Evolutionary conservation across 1,284 basidiomycete species (phyloP).

Genomic region (Gomphus sp.): DNA sequence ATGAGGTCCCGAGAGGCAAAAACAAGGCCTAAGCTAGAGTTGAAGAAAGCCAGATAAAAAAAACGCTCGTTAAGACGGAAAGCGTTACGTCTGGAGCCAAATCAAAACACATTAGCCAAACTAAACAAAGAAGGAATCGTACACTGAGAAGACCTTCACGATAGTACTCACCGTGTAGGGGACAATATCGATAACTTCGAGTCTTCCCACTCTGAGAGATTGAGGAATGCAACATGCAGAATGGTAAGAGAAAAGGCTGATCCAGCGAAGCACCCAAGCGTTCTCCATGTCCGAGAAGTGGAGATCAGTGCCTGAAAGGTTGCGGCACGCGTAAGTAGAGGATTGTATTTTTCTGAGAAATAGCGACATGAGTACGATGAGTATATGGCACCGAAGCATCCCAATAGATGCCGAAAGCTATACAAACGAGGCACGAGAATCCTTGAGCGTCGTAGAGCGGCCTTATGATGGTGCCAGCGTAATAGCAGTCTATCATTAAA

Average conservation of each 20-base stretch:
- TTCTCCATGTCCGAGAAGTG: neutral
- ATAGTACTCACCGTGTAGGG: slow-evolving; percentile 45
- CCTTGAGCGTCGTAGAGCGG: neutral
- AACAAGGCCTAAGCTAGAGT: slow-evolving; percentile 33
- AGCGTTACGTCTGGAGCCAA: slow-evolving; percentile 48
- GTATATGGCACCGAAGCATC: neutral
- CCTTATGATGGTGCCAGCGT: neutral
- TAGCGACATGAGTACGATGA: neutral
- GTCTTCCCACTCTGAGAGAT: slow-evolving; percentile 19
- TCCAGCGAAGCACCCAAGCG: neutral
- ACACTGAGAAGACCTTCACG: neutral
- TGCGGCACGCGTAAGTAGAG: neutral
- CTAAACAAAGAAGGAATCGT: neutral
- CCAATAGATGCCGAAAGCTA: neutral
- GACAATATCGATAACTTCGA: slow-evolving; percentile 45
- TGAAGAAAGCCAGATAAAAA: slow-evolving; percentile 46
- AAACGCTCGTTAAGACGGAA: slow-evolving; percentile 59
- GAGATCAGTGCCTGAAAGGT: neutral
- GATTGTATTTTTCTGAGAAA: neutral
- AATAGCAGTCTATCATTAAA: no score
- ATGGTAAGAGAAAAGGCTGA: slow-evolving; percentile 1
- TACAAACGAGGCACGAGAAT: neutral
- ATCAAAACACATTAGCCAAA: neutral
- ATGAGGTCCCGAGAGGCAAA: slow-evolving; percentile 47
- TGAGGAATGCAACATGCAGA: slow-evolving; percentile 5